Evolutionary conservation across 345 rosid genomes (phyloP).

Genomic region (Gossypium thurberi): DNA sequence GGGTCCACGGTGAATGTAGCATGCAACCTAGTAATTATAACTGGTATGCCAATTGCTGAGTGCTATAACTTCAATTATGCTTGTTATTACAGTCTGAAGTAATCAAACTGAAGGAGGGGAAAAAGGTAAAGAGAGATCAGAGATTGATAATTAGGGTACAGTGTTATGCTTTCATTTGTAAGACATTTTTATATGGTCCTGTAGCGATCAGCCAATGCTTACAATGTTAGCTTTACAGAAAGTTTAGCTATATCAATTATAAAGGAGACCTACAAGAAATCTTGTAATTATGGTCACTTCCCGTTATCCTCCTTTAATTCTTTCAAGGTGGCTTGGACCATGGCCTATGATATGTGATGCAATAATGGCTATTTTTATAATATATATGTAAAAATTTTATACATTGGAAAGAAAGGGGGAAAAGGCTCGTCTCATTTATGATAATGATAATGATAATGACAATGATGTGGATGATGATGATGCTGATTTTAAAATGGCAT

Average conservation of each 20-base stretch:
- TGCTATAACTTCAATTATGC: conserved; percentile 6
- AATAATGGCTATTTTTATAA: too few species aligned
- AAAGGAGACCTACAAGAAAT: conserved; percentile 14
- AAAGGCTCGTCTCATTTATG: conserved; percentile 17
- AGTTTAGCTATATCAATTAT: conserved; percentile 12
- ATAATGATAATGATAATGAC: conserved; percentile 14
- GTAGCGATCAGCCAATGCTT: conserved; percentile 9
- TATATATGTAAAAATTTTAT: not conserved
- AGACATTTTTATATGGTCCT: not conserved
- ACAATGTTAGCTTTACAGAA: conserved; percentile 9
- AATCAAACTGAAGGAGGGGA: not conserved
- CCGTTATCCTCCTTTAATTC: not conserved
- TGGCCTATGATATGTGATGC: not conserved
- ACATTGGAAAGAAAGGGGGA: not conserved
- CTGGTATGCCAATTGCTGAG: too few species aligned
- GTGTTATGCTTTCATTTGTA: not conserved
- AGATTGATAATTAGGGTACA: not conserved
- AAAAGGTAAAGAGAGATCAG: too few species aligned
- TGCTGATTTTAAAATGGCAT: not conserved
- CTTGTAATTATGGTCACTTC: conserved; percentile 10
- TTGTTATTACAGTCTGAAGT: not conserved
- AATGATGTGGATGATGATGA: conserved; percentile 11
- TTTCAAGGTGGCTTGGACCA: not conserved
- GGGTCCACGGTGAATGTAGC: too few species aligned
- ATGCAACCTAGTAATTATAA: too few species aligned